Conservation (phyloP, 78 protist species). For the Dictyostelium discoideum region DNA sequence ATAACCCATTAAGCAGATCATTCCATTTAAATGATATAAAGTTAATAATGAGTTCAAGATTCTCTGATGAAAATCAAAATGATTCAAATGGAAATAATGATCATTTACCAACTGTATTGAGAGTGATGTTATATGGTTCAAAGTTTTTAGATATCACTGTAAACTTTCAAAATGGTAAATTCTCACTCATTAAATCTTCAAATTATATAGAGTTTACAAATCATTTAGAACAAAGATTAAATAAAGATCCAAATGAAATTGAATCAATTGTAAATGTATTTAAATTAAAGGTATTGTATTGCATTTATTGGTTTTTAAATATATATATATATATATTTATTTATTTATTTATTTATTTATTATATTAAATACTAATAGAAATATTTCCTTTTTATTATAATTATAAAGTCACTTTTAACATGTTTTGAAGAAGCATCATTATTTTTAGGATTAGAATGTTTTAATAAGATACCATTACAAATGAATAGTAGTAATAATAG, state of each 20-base stretch:
- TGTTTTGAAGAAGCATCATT: slow-evolving; percentile 63
- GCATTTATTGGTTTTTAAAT: not conserved
- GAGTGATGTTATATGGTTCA: slow-evolving; percentile 38
- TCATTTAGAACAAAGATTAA: slow-evolving; percentile 33
- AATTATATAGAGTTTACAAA: not conserved
- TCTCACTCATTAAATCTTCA: slow-evolving; percentile 20
- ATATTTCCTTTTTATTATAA: no score
- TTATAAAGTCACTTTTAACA: slow-evolving; percentile 41
- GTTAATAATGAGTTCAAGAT: slow-evolving; percentile 17
- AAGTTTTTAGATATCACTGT: slow-evolving; percentile 56
- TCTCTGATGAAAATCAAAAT: not conserved
- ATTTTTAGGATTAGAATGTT: slow-evolving; percentile 58
- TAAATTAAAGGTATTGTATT: slow-evolving; percentile 27
- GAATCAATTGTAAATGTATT: slow-evolving; percentile 44
- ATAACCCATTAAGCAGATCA: not conserved
- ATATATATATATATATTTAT: not conserved
- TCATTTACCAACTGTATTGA: slow-evolving; percentile 25
- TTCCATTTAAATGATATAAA: slow-evolving; percentile 49
- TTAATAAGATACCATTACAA: slow-evolving; percentile 52
- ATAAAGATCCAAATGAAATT: slow-evolving; percentile 20
- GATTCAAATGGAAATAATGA: not conserved
- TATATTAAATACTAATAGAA: no score
- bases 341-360: no score
- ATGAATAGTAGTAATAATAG: not conserved
- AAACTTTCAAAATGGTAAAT: slow-evolving; percentile 57